Conservation (phyloP, 2,329 filamentous ascomycete species). For the Diaporthe batatas region DNA sequence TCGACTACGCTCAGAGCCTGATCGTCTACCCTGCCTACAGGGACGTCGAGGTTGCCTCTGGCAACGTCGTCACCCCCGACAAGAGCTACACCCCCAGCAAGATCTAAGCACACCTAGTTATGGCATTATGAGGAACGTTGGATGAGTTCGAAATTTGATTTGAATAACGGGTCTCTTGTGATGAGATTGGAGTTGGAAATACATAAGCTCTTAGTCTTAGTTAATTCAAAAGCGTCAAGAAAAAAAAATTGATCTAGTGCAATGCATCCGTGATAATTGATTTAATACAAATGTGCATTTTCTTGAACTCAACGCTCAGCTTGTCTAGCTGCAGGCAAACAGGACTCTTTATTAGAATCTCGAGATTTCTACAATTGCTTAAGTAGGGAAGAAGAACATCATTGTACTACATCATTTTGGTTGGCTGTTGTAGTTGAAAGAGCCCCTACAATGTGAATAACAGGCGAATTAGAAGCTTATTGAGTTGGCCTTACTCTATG, state of each 20-base stretch:
- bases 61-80: constrained; percentile 62
- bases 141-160: neutral
- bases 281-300: too few relatives aligned
- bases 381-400: too few relatives aligned
- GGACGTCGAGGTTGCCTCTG: constrained; percentile 62
- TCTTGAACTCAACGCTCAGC: too few relatives aligned
- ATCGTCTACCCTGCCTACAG: constrained; percentile 68
- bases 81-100: constrained; percentile 57
- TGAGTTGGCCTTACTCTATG: too few relatives aligned
- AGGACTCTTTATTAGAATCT: too few relatives aligned
- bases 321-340: too few relatives aligned
- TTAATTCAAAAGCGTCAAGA: constrained; percentile 24
- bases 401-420: too few relatives aligned
- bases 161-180: neutral
- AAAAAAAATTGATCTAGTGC: neutral
- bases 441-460: too few relatives aligned
- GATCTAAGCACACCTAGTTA: neutral
- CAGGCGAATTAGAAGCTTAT: too few relatives aligned
- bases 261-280: neutral
- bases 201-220: neutral
- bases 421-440: too few relatives aligned
- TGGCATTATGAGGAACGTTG: constrained; percentile 4
- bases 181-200: neutral
- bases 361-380: too few relatives aligned
- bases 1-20: constrained; percentile 55